These are phyloP conservation scores for Abrus precatorius DNA, from an alignment of 306 rosid species.

Conservation along the genomic window DNA sequence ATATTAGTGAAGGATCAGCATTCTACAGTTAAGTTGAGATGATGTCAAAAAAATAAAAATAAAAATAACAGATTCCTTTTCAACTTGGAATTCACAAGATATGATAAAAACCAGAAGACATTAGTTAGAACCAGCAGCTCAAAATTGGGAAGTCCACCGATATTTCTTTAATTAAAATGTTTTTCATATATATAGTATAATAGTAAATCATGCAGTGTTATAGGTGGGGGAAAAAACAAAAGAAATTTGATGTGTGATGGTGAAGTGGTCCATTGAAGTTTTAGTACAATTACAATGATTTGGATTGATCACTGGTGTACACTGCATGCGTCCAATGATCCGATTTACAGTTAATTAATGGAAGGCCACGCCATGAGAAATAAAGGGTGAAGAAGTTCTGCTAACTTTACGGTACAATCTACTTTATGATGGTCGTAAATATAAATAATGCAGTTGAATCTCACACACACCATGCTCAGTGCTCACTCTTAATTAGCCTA, in stretches of 20 bases:
- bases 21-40: too few relatives aligned
- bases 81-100: not conserved
- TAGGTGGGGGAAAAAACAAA: not conserved
- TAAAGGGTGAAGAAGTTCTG: constrained; percentile 40
- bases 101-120: not conserved
- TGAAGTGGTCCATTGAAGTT: constrained; percentile 53
- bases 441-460: constrained; percentile 5
- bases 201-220: not conserved
- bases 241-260: not conserved
- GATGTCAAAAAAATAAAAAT: not conserved
- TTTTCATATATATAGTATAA: not conserved
- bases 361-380: constrained; percentile 44
- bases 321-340: constrained; percentile 65
- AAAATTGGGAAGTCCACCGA: constrained; percentile 20
- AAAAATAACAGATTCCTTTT: not conserved
- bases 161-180: not conserved
- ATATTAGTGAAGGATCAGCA: not conserved
- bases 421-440: constrained; percentile 48
- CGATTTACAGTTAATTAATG: constrained; percentile 51
- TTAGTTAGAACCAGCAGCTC: not conserved
- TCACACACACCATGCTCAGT: too few relatives aligned
- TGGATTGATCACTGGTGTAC: constrained; percentile 63
- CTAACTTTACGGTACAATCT: constrained; percentile 55
- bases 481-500: constrained; percentile 52
- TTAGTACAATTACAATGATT: constrained; percentile 59